Evolutionary conservation across 352 stramenopile species (phyloP), one percentile per base, ranked within the genome.

Genomic region (Peronospora tabacina): DNA sequence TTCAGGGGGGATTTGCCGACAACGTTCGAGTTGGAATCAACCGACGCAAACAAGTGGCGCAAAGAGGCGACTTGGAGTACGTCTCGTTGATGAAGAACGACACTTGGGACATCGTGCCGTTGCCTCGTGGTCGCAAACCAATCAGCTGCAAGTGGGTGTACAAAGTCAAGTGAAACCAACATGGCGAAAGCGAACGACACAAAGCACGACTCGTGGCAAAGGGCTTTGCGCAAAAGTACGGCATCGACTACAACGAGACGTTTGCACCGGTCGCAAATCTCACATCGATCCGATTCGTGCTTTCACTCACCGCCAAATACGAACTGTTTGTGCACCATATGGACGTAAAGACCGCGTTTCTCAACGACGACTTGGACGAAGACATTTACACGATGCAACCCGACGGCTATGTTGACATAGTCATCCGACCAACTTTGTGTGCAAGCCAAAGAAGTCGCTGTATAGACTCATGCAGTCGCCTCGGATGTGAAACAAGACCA

Each of bases 191-290:
- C 12, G 30, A 42, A 8, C 44, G 59, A 0, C 70, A 49, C 39
- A 72, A 75, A 41, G 52, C 58, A 20, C 44, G 66, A 7, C 29
- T 70, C 0, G 49, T 66, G 15, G 41, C 61, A 1, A 45, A 56
- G 3, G 52, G 62, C 9, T 75, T 42, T 42, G 12, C 47, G 12
- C 66, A 72, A 34, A 49, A 17, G 5, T 50, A 40, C 8, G 49
- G 49, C 12, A 26, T 72, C 0, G 53, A 72, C 29, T 70, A 57
- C 36, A 29, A 6, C 0, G 19, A 68, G 13, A 72, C 52, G 3
- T 70, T 65, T 26, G 60, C 61, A 1, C 62, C 61, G 2, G 66
- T 68, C 5, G 42, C 65, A 5, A 51, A 17, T 6, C 13, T 41
- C n/a, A 41, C 17, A 8, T 41, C n/a, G n/a, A 22, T 41, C 2